Base-by-base conservation (phyloP, 116 monocot species). In the Thalassia testudinum region DNA sequence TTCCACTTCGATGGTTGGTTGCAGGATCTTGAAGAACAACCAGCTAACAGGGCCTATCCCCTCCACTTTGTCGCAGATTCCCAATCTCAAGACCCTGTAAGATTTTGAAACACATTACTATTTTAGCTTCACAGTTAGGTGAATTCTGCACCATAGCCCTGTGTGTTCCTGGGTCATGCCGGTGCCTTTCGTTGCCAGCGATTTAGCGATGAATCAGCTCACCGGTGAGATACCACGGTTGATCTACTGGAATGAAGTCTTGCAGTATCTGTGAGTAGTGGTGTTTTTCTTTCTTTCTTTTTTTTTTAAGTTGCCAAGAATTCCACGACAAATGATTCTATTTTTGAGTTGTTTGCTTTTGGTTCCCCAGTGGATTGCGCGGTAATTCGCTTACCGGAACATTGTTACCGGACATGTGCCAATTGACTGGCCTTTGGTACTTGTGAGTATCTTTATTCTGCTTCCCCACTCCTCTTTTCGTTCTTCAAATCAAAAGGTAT, bases 391-490 rank as follows among this genome's bases (percentile, higher is more conserved):
- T 95, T 2, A 88, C 84, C 4, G 95, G 95, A 52, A 79, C 77
- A 15, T 56, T 95, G 54, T 85, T 85, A 0, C 74, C 88, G 7
- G 95, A 95, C 42, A 76, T 95, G 74, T 95, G 95, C 68, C 95
- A 95, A 44, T 59, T 95, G 64, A 95, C 95, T 28, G 88, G 85
- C 49, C 65, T 95, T 50, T 95, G 95, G 95, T 95, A 88, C 62
- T 95, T 95, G 95, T 95, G 59, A 49, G 95, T 95, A 19, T 25
- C 68, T 51, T 2, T 28, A 26, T 17, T 26, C 0, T 50, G 10
- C 23, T 26, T 34, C n/a, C n/a, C n/a, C n/a, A n/a, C n/a, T 40
- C 13, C 5, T 56, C 5, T 20, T 27, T 43, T 37, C 25, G 42
- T 26, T 42, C 8, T 12, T 2, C 4, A 16, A 34, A 22, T 47